Base-by-base conservation (phyloP, 208 protist species). In the Endotrypanum monterogeii region DNA sequence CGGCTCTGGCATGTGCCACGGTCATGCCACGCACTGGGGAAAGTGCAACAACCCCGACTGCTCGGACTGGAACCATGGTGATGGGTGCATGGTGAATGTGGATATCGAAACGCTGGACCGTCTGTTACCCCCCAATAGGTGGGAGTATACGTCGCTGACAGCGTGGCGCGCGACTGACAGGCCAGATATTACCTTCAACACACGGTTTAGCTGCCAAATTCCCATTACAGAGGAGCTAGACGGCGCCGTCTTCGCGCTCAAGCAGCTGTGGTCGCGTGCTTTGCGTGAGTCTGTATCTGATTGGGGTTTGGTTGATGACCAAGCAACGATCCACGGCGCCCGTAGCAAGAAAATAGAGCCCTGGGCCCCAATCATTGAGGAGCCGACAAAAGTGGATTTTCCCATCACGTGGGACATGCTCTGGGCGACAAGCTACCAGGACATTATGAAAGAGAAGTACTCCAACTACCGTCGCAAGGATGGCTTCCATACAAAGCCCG, bases 11-110 rank as follows among this genome's bases (percentile, higher is more conserved):
- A 95, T 97, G 91, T 94, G 90, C 79, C 91, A 95, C 80, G 93
- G 93, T 32, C 84, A 92, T 73, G 71, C 80, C 18, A 84, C 89
- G 16, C 85, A 89, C 74, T 97, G 90, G 90, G 87, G 85, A 46
- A 94, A 94, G 79, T 97, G 93, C 77, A 94, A 95, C 71, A 97
- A 97, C 87, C 85, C 89, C 1, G 90, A 95, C 80, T 97, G 93
- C 77, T 67, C 88, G 30, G 93, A 96, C 73, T 94, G 88, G 88
- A 94, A 93, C 71, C 93, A 97, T 83, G 91, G 93, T 46, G 88
- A 97, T 50, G 93, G 93, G 25, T 97, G 93, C 85, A 39, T 97
- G 62, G 88, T 97, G 65, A 97, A 97, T 73, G 91, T 97, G 7
- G 93, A 97, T 67, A 92, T 97, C 68, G 90, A 97, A 67, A 97